Evolutionary conservation across 805 yeast genomes (phyloP).

Genomic region (Blastobotrys chiropterorum): DNA sequence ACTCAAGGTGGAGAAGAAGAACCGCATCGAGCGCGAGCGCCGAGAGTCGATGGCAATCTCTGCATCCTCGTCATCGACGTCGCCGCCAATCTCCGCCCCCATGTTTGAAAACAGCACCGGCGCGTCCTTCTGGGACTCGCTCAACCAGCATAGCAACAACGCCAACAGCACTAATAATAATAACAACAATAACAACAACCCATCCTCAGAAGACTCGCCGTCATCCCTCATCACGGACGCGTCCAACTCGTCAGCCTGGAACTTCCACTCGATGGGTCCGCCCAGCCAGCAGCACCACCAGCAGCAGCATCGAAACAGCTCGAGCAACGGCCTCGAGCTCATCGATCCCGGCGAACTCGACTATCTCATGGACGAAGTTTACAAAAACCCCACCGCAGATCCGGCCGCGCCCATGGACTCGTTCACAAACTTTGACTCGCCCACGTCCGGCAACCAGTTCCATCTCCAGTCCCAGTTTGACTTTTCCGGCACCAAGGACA

Average conservation of each 20-base stretch:
- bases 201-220: slow-evolving; percentile 5
- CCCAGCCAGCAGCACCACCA: not conserved
- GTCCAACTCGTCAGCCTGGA: slow-evolving; percentile 1
- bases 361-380: slow-evolving; percentile 14
- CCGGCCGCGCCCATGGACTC: slow-evolving; percentile 4
- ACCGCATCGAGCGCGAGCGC: slow-evolving; percentile 18
- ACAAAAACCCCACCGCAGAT: not conserved
- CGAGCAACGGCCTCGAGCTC: slow-evolving; percentile 9
- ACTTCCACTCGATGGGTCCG: slow-evolving; percentile 2
- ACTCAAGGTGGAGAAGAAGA: slow-evolving; percentile 18
- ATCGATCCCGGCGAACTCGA: slow-evolving; percentile 18
- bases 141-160: slow-evolving; percentile 1
- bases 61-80: not conserved
- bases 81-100: not conserved
- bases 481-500: too few relatives aligned
- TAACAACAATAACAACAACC: slow-evolving; percentile 1
- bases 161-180: not conserved
- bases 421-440: slow-evolving; percentile 10
- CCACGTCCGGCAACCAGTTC: slow-evolving; percentile 4
- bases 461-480: not conserved
- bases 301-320: not conserved
- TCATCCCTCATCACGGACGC: slow-evolving; percentile 8
- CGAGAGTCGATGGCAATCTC: slow-evolving; percentile 12
- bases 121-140: not conserved
- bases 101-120: not conserved